Evolutionary conservation across 441 rosid genomes (phyloP).

Genomic region (Lepidium campestre): DNA sequence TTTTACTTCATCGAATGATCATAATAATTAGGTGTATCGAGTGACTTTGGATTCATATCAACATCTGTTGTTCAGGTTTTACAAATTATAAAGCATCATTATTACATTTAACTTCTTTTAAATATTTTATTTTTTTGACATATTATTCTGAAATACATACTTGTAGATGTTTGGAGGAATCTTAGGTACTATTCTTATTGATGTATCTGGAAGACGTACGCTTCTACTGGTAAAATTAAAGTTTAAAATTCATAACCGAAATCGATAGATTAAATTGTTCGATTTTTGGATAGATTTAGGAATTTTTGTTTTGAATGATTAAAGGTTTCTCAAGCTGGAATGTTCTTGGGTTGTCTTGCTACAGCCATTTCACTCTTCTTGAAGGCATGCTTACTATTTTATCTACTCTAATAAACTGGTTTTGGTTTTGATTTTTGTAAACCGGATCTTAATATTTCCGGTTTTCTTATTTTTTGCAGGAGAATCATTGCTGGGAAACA

Average conservation of each 20-base stretch:
- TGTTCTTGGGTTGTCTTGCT: conserved; percentile 24
- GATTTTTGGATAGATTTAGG: neutral
- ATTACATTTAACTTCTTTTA: neutral
- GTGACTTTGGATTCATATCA: conserved; percentile 20
- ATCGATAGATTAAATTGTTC: neutral
- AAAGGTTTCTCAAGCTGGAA: conserved; percentile 31
- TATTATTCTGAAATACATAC: neutral
- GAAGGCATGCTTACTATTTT: neutral
- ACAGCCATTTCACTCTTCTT: conserved; percentile 23
- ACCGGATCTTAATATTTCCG: neutral
- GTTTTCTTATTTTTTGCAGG: neutral
- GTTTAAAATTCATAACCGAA: neutral
- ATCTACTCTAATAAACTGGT: neutral
- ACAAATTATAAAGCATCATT: neutral
- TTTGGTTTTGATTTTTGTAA: neutral
- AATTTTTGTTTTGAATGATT: neutral
- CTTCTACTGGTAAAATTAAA: conserved; percentile 17
- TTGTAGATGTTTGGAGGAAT: conserved; percentile 20
- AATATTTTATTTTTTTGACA: neutral
- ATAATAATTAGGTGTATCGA: conserved; percentile 18
- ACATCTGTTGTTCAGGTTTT: conserved; percentile 24
- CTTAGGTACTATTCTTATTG: conserved; percentile 21
- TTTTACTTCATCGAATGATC: neutral
- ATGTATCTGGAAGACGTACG: conserved; percentile 22
- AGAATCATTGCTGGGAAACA: conserved; percentile 15